Conservation (phyloP, 768 basidiomycete genomes). For the Myochromella boudieri region DNA sequence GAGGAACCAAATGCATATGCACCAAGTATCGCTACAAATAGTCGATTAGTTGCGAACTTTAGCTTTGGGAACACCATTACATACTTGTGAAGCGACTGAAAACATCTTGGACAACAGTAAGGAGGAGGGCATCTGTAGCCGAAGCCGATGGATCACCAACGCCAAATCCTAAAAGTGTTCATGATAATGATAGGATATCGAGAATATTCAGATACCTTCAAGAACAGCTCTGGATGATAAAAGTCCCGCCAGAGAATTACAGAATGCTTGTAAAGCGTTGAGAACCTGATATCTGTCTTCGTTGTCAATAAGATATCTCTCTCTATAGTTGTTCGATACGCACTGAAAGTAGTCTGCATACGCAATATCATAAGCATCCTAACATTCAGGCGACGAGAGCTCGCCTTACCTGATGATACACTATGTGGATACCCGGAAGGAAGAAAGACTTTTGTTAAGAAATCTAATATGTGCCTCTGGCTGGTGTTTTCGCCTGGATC, state of each 20-base stretch:
- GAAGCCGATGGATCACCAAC: slow-evolving; percentile 69
- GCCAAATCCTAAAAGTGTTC: slow-evolving; percentile 48
- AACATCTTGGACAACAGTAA: slow-evolving; percentile 66
- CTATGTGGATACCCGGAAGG: slow-evolving; percentile 62
- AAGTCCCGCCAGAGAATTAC: slow-evolving; percentile 62
- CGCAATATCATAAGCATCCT: not conserved
- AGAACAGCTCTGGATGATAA: slow-evolving; percentile 67
- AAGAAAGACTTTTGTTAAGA: slow-evolving; percentile 51
- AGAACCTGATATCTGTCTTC: slow-evolving; percentile 61
- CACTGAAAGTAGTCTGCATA: slow-evolving; percentile 55
- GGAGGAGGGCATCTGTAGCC: slow-evolving; percentile 61
- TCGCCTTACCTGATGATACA: slow-evolving; percentile 53
- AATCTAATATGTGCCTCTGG: slow-evolving; percentile 17
- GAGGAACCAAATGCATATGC: slow-evolving; percentile 65
- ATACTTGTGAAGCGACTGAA: slow-evolving; percentile 64
- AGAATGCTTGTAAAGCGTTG: slow-evolving; percentile 70
- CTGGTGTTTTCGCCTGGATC: slow-evolving; percentile 4
- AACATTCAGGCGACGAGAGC: not conserved
- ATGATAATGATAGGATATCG: not conserved
- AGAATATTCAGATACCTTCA: slow-evolving; percentile 43
- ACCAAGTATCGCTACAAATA: slow-evolving; percentile 53
- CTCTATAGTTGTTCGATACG: slow-evolving; percentile 14
- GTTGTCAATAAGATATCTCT: slow-evolving; percentile 4
- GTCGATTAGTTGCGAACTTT: too few species aligned
- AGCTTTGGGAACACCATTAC: too few species aligned